Base-by-base conservation (phyloP, 2,329 filamentous ascomycete genomes). In the Geoglossum cookeanum region DNA sequence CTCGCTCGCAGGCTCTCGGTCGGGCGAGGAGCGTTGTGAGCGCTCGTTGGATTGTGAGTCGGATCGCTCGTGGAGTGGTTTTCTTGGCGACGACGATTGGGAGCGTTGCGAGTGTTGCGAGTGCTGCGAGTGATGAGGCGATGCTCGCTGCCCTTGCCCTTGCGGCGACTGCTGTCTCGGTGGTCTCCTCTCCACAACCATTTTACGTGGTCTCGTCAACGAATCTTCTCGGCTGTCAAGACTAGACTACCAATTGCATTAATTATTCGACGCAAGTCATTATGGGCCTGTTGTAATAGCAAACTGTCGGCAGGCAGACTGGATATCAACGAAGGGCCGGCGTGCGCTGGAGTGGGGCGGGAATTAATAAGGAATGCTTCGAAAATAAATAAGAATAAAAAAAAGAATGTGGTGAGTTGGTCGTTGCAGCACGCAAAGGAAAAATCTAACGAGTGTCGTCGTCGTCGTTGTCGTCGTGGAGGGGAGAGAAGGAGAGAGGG, bases 61-160 rank as follows among this genome's bases (percentile, higher is more conserved):
- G 33, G 69, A 69, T 48, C 66, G 65, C 53, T 71, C 67, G 61
- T 69, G 68, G 37, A 70, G 66, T 56, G 68, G 66, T 52, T 37
- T 57, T 27, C 44, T 42, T 30, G n/a, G 42, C 37, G 55, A 52
- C 6, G 49, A n/a, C 32, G 48, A 52, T 52, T 15, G 39, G 39
- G 22, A 30, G 45, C 45, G 45, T 15, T 49, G 17, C 17, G 22
- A 22, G 22, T 22, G 22, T 22, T 22, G 22, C 22, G 22, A 22
- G 22, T 22, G 22, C 22, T 22, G 22, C 22, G 22, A 22, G 22
- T 22, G 22, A 22, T 52, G 48, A n/a, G 48, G 27, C n/a, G 32
- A 52, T 15, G 13, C 9, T 52, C 22, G 47, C 47, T 30, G 47
- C 15, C 15, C 11, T n/a, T 45, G 42, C 42, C 42, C 42, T 45